These are phyloP conservation scores for Exophiala viscosa DNA, from an alignment of 2,329 filamentous ascomycete species.

Conservation along the genomic window DNA sequence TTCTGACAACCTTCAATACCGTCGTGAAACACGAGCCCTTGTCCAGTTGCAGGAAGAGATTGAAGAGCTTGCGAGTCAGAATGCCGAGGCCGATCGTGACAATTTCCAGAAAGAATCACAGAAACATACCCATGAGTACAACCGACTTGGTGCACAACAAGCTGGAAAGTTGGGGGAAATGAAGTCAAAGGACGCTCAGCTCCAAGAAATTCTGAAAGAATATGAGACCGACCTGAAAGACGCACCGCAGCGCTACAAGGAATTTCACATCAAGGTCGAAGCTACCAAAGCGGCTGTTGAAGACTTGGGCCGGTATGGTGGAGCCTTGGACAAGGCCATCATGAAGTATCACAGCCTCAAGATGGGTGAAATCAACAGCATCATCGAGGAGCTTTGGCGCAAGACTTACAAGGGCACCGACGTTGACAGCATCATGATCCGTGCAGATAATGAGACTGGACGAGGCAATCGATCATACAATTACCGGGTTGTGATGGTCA, in stretches of 20 bases:
- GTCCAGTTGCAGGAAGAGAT: constrained; percentile 68
- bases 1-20: constrained; percentile 80
- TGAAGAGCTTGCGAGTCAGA: constrained; percentile 67
- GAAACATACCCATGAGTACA: constrained; percentile 63
- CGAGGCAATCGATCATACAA: constrained; percentile 79
- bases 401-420: constrained; percentile 95
- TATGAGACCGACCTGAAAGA: constrained; percentile 86
- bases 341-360: constrained; percentile 96
- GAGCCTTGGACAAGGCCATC: constrained; percentile 88
- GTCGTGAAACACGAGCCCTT: constrained; percentile 68
- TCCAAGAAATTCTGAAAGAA: constrained; percentile 67
- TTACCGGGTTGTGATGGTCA: constrained; percentile 97
- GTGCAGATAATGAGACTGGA: constrained; percentile 73
- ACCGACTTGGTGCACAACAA: constrained; percentile 67
- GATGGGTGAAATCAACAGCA: constrained; percentile 97
- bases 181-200: constrained; percentile 78
- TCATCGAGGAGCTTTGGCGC: constrained; percentile 94
- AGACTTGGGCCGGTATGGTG: constrained; percentile 76
- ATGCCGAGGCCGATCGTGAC: constrained; percentile 77
- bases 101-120: constrained; percentile 68
- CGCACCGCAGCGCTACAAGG: constrained; percentile 74
- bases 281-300: constrained; percentile 91
- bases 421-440: constrained; percentile 93
- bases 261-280: constrained; percentile 82
- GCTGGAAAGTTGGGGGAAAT: constrained; percentile 72